phyloP scores from a whole-genome alignment of 73 alveolate species.

The Durusdinium trenchii region DNA sequence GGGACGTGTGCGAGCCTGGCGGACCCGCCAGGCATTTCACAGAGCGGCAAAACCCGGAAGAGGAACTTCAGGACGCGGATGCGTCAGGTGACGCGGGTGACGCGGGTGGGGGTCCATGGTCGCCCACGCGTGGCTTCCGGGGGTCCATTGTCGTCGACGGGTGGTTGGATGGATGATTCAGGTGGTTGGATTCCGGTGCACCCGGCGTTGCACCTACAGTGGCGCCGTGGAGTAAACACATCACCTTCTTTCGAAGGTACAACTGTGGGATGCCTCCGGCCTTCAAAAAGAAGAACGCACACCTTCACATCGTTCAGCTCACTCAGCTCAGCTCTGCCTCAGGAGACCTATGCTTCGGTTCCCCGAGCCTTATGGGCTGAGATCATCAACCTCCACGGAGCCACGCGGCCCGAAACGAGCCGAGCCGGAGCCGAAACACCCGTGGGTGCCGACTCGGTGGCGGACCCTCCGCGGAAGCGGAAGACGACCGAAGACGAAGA shows the following conservation, averaged over 20 bases:
- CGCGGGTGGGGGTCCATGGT: neutral
- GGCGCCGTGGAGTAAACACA: too few species aligned
- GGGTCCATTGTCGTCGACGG: neutral
- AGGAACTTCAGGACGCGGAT: conserved; percentile 46
- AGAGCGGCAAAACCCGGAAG: conserved; percentile 66
- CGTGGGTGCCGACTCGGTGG: too few species aligned
- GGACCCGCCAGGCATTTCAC: conserved; percentile 53
- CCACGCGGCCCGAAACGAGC: neutral
- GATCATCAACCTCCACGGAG: conserved; percentile 72
- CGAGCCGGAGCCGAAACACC: too few species aligned
- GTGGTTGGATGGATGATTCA: too few species aligned
- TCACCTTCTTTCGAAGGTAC: too few species aligned
- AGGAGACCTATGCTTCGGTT: conserved; percentile 86
- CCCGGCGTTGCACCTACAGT: too few species aligned
- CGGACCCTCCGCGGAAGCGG: too few species aligned
- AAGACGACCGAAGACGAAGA: too few species aligned
- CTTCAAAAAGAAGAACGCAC: too few species aligned
- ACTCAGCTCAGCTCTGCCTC: neutral
- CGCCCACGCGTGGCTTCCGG: neutral
- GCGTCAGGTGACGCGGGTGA: neutral
- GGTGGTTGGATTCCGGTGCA: too few species aligned
- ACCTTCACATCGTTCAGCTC: too few species aligned
- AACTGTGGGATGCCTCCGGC: too few species aligned
- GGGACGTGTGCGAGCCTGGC: neutral
- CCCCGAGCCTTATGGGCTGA: conserved; percentile 90